A percentile compares a stretch with the other conserved stretches of the same genome.
Evolutionary conservation across 768 basidiomycete species (phyloP).

Genomic region (Dentipellis fragilis): DNA sequence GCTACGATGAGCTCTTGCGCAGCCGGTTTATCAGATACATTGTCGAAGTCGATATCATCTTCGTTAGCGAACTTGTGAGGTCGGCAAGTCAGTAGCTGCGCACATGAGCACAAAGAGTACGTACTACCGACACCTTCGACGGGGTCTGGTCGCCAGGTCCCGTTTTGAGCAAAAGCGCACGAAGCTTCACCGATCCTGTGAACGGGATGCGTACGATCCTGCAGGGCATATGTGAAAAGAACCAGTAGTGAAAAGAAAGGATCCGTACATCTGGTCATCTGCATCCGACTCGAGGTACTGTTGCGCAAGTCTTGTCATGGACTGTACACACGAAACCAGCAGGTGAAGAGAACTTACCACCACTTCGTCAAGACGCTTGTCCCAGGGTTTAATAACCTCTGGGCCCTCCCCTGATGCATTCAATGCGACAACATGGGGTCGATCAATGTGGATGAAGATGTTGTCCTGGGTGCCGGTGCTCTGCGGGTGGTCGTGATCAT

Average conservation of each 20-base stretch:
- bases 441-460: constrained; percentile 68
- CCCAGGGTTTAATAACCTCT: constrained; percentile 80
- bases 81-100: too few relatives aligned
- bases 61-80: constrained; percentile 59
- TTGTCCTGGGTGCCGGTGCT: constrained; percentile 53
- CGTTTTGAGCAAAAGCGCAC: constrained; percentile 72
- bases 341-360: constrained; percentile 32
- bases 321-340: background rate
- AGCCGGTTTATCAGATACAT: constrained; percentile 49
- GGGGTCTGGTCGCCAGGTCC: constrained; percentile 79
- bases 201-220: constrained; percentile 84
- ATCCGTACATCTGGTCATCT: constrained; percentile 74
- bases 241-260: background rate
- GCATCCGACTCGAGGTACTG: constrained; percentile 85
- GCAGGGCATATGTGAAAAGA: background rate
- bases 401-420: constrained; percentile 48
- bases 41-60: constrained; percentile 74
- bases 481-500: constrained; percentile 40
- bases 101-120: constrained; percentile 15
- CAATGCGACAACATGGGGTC: constrained; percentile 68
- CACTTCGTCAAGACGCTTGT: constrained; percentile 60
- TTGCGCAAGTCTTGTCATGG: background rate
- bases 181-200: constrained; percentile 77
- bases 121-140: constrained; percentile 56
- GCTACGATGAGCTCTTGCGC: constrained; percentile 68